phyloP scores from a whole-genome alignment of 1,139 yeast species.

The Pneumocystis murina region DNA sequence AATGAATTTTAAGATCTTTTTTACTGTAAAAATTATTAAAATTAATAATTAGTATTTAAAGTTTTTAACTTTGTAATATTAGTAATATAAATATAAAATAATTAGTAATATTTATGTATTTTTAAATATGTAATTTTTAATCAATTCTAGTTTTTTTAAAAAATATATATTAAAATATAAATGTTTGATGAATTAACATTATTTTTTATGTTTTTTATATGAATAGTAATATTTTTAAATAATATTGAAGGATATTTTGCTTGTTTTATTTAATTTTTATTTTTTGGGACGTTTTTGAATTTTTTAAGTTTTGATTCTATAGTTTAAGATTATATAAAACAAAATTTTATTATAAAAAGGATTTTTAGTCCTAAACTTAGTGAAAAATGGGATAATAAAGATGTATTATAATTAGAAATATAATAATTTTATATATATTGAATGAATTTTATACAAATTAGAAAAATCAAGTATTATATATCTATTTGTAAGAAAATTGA shows the following conservation, averaged over 20 bases:
- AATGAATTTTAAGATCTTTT: conserved; percentile 42
- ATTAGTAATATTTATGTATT: too few relatives aligned
- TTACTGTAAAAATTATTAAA: conserved; percentile 18
- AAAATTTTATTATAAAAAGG: background rate
- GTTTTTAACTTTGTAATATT: too few relatives aligned
- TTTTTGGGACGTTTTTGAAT: too few relatives aligned
- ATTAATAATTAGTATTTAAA: too few relatives aligned
- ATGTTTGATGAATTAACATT: background rate
- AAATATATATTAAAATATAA: background rate
- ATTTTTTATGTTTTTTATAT: background rate
- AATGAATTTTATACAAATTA: background rate
- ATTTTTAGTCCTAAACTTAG: background rate
- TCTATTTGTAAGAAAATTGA: too few relatives aligned
- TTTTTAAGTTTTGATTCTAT: too few relatives aligned
- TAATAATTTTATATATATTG: background rate
- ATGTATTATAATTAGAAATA: background rate
- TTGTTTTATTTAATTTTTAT: background rate
- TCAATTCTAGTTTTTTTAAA: too few relatives aligned
- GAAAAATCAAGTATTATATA: too few relatives aligned
- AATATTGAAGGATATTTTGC: background rate
- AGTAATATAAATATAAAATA: background rate
- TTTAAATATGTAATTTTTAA: too few relatives aligned
- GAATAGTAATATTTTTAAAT: background rate
- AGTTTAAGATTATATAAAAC: too few relatives aligned
- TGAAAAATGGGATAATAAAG: background rate